Percentiles rank a stretch among this genome's conserved stretches.
Evolutionary conservation across 2,329 filamentous ascomycete genomes (phyloP).

Genomic region (Cadophora gregata): DNA sequence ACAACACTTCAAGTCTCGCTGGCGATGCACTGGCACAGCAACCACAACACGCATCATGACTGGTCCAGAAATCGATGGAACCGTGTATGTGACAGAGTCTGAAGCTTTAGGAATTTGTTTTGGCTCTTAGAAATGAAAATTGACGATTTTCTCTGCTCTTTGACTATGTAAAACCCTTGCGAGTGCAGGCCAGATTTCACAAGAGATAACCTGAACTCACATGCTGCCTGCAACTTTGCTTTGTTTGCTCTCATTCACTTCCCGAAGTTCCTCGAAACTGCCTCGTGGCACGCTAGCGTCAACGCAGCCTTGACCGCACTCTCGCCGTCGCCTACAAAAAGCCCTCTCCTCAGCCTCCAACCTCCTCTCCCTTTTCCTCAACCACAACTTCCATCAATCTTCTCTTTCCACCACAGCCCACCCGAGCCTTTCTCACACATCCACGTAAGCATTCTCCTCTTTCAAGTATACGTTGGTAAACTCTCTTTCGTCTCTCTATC

Average conservation of each 20-base stretch:
- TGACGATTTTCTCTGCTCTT: conserved; percentile 16
- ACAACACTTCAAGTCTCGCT: background rate
- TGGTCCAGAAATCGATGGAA: background rate
- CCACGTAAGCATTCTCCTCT: background rate
- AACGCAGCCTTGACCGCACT: conserved; percentile 2
- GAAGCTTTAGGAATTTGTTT: conserved; percentile 20
- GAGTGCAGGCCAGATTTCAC: conserved; percentile 10
- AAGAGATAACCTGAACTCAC: conserved; percentile 13
- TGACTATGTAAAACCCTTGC: background rate
- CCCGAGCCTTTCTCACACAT: background rate
- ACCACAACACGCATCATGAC: conserved; percentile 15
- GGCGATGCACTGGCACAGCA: background rate
- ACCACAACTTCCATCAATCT: conserved; percentile 19
- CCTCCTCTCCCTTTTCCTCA: conserved; percentile 14
- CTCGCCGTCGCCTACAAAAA: conserved; percentile 18
- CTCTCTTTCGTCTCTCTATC: conserved; percentile 1
- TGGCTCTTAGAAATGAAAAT: conserved; percentile 10
- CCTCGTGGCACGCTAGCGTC: conserved; percentile 20
- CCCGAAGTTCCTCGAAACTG: conserved; percentile 8
- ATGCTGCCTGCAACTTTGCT: background rate
- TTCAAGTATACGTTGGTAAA: background rate
- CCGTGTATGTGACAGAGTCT: background rate
- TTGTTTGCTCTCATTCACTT: conserved; percentile 12
- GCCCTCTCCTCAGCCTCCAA: conserved; percentile 14
- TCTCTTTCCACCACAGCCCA: background rate